phyloP scores from a whole-genome alignment of 2,329 filamentous ascomycete species.

The Alternaria angustiovoidea region DNA sequence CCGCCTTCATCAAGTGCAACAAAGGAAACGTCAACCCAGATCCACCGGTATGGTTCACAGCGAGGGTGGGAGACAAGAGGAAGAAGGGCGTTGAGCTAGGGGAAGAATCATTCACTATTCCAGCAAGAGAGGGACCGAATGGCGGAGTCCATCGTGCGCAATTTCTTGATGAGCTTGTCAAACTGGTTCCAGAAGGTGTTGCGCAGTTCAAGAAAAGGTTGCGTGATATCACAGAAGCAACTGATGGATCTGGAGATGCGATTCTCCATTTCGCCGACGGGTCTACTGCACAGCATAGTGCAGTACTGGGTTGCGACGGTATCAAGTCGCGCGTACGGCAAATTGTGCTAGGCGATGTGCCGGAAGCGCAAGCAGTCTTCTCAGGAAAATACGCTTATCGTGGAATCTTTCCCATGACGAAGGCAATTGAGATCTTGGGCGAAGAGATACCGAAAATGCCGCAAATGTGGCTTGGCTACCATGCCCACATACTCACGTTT shows the following conservation, averaged over 20 bases:
- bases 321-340: slow-evolving; percentile 66
- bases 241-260: slow-evolving; percentile 37
- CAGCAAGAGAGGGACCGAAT: slow-evolving; percentile 32
- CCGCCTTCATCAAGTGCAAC: slow-evolving; percentile 20
- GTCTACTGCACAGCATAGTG: slow-evolving; percentile 53
- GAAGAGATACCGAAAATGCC: slow-evolving; percentile 65
- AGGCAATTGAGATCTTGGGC: slow-evolving; percentile 60
- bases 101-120: slow-evolving; percentile 33
- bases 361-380: slow-evolving; percentile 58
- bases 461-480: slow-evolving; percentile 49
- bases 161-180: slow-evolving; percentile 60
- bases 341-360: slow-evolving; percentile 59
- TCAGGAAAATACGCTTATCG: slow-evolving; percentile 69
- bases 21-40: slow-evolving; percentile 18
- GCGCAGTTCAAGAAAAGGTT: slow-evolving; percentile 54
- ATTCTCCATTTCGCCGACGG: slow-evolving; percentile 56
- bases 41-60: slow-evolving; percentile 33
- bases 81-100: slow-evolving; percentile 30
- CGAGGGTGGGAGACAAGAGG: slow-evolving; percentile 34
- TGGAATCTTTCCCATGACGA: slow-evolving; percentile 66
- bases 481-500: not conserved
- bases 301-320: slow-evolving; percentile 69
- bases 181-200: slow-evolving; percentile 55
- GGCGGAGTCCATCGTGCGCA: slow-evolving; percentile 58
- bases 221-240: slow-evolving; percentile 31